phyloP scores from a whole-genome alignment of 1,284 basidiomycete genomes.

The Irpex rosettiformis region DNA sequence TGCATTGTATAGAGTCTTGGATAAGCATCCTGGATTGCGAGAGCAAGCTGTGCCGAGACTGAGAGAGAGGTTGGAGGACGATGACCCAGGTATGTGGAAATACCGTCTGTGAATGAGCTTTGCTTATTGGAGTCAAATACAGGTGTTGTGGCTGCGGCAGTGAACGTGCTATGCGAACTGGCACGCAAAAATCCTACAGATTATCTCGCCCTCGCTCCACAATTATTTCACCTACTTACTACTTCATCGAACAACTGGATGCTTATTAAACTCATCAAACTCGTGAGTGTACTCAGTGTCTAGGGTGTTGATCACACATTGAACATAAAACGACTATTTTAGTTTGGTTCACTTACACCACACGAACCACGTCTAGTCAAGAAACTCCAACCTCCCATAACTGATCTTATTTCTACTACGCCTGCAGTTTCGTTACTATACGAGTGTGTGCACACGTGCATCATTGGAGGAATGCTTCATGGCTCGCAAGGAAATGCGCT shows the following conservation, averaged over 20 bases:
- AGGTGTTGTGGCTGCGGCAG: slow-evolving; percentile 91
- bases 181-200: slow-evolving; percentile 76
- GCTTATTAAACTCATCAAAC: slow-evolving; percentile 98
- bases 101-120: neutral
- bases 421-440: slow-evolving; percentile 95
- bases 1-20: slow-evolving; percentile 75
- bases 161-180: slow-evolving; percentile 94
- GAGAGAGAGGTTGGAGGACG: slow-evolving; percentile 83
- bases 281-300: slow-evolving; percentile 49
- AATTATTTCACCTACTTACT: slow-evolving; percentile 92
- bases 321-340: slow-evolving; percentile 3
- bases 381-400: slow-evolving; percentile 92
- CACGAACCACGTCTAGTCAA: slow-evolving; percentile 91
- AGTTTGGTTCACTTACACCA: slow-evolving; percentile 92
- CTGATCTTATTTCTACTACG: slow-evolving; percentile 93
- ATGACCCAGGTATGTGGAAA: slow-evolving; percentile 62
- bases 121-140: slow-evolving; percentile 8
- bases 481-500: slow-evolving; percentile 76
- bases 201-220: slow-evolving; percentile 85
- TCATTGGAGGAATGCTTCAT: slow-evolving; percentile 94
- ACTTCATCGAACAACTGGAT: slow-evolving; percentile 99
- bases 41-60: slow-evolving; percentile 67
- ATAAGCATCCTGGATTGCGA: slow-evolving; percentile 77
- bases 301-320: slow-evolving; percentile 5
- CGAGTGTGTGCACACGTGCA: slow-evolving; percentile 98